Percentiles rank a stretch among this genome's conserved stretches.
Evolutionary conservation across 2,329 filamentous ascomycete genomes (phyloP).

Genomic region (Paecilomyces sp.): DNA sequence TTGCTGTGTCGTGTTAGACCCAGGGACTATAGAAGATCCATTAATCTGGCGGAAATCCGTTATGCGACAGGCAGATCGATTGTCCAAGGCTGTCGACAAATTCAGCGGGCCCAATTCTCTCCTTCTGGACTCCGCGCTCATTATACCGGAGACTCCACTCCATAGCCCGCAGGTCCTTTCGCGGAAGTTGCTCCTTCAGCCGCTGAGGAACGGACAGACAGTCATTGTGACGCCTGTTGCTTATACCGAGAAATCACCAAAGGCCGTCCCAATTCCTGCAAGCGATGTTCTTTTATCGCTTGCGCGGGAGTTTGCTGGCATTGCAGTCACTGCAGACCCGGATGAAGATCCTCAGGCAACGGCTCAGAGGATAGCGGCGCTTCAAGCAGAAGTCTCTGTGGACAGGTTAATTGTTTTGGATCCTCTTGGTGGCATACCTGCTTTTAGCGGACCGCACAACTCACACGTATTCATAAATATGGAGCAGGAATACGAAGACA

Average conservation of each 20-base stretch:
- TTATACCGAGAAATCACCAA: conserved; percentile 47
- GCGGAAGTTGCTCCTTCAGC: conserved; percentile 53
- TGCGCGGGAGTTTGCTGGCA: conserved; percentile 65
- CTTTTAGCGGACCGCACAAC: conserved; percentile 52
- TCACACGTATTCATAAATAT: conserved; percentile 85
- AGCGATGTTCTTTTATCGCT: conserved; percentile 69
- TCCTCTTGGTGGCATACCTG: conserved; percentile 75
- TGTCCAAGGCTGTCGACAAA: conserved; percentile 67
- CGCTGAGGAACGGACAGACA: conserved; percentile 61
- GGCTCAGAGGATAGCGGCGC: conserved; percentile 30
- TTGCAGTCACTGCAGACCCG: conserved; percentile 43
- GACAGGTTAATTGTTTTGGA: conserved; percentile 88
- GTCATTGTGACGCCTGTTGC: conserved; percentile 62
- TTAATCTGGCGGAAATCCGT: conserved; percentile 39
- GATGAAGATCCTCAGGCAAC: conserved; percentile 38
- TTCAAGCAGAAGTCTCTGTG: conserved; percentile 53
- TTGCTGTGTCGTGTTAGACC: conserved; percentile 75
- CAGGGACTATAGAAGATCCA: conserved; percentile 42
- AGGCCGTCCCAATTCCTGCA: conserved; percentile 43
- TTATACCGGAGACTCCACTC: conserved; percentile 24
- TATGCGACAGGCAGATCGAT: conserved; percentile 60
- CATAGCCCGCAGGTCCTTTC: conserved; percentile 30
- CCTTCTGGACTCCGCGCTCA: conserved; percentile 54
- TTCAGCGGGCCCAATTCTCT: conserved; percentile 63
- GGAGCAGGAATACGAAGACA: conserved; percentile 73